Base-by-base conservation (phyloP, 1,139 yeast species). In the Yamadazyma aaseri region DNA sequence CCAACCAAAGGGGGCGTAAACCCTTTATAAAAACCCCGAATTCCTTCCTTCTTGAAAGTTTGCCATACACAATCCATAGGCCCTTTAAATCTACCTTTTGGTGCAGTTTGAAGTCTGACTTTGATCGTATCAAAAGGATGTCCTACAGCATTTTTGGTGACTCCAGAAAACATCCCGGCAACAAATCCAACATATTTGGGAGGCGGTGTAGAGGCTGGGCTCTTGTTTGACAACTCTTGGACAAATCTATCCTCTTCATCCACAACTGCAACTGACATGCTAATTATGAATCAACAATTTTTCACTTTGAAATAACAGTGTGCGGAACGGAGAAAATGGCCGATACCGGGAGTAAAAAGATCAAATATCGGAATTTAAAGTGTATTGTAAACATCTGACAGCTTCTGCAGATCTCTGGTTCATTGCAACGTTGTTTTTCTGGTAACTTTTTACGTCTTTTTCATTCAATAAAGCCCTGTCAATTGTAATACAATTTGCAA, bases 61-160 rank as follows among this genome's bases (percentile, higher is more conserved):
- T 84, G 80, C 51, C 70, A 50, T 3, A 85, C 79, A 57, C 95
- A 86, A 54, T 87, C 95, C 50, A 85, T 52, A 0, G 96, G 95
- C 2, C 95, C 96, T 34, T 67, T 79, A 63, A 86, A 87, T 34
- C 80, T 64, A 0, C 87, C 86, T 29, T 50, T 49, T 14, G 79
- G 76, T 1, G 94, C 84, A 0, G 96, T 87, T 53, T 89, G 97
- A 29, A 89, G 65, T 33, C 97, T 67, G 17, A 87, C 96, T 53
- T 89, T 89, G 46, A 89, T 79, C 2, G 96, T 86, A 54, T 89
- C 97, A 49, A 89, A 87, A 5, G 97, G 96, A 56, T 89, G 96
- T 1, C 97, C 96, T 12, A 89, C 96, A 1, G 83, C 79, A 49
- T 87, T 84, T 56, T 89, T 89, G 50, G 86, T 84, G 23, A 86